phyloP scores from a whole-genome alignment of 2,329 filamentous ascomycete species.

The Xylaria sp. region DNA sequence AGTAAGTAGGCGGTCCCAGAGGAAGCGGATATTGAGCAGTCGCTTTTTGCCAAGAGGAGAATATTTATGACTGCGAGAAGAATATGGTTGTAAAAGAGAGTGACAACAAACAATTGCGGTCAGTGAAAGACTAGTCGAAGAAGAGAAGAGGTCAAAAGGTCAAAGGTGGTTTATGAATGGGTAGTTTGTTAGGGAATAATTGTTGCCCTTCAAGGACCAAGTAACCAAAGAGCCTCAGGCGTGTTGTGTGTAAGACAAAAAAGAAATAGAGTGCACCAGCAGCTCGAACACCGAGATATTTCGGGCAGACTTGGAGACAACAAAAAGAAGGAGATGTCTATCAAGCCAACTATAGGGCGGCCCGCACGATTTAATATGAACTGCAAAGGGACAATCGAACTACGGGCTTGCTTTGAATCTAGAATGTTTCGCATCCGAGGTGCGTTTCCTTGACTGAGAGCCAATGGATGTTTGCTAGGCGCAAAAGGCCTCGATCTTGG shows the following conservation, averaged over 20 bases:
- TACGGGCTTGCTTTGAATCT: constrained; percentile 11
- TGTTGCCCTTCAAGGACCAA: constrained; percentile 44
- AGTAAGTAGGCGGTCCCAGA: constrained; percentile 17
- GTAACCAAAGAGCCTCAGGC: constrained; percentile 15
- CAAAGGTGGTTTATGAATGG: constrained; percentile 15
- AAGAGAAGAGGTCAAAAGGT: constrained; percentile 11
- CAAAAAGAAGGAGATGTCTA: constrained; percentile 31
- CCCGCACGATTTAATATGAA: constrained; percentile 31
- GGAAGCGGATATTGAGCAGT: constrained; percentile 15
- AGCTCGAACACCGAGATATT: constrained; percentile 21
- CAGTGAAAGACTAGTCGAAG: constrained; percentile 27
- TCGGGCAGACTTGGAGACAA: constrained; percentile 30
- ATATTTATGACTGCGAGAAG: constrained; percentile 41
- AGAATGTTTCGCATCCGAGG: constrained; percentile 43
- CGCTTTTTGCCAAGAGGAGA: constrained; percentile 29
- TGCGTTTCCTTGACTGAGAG: constrained; percentile 34
- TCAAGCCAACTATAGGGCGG: constrained; percentile 28
- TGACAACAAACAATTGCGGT: constrained; percentile 33
- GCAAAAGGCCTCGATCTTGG: constrained; percentile 41
- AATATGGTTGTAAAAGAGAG: constrained; percentile 39
- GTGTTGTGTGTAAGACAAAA: constrained; percentile 36
- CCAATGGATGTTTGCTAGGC: constrained; percentile 44
- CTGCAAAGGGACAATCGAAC: constrained; percentile 25
- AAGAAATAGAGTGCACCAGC: constrained; percentile 38
- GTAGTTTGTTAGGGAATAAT: constrained; percentile 30